A percentile compares a stretch with the other conserved stretches of the same genome.
phyloP scores from a whole-genome alignment of 148 eudicot species.

The Polygonum maritimum region DNA sequence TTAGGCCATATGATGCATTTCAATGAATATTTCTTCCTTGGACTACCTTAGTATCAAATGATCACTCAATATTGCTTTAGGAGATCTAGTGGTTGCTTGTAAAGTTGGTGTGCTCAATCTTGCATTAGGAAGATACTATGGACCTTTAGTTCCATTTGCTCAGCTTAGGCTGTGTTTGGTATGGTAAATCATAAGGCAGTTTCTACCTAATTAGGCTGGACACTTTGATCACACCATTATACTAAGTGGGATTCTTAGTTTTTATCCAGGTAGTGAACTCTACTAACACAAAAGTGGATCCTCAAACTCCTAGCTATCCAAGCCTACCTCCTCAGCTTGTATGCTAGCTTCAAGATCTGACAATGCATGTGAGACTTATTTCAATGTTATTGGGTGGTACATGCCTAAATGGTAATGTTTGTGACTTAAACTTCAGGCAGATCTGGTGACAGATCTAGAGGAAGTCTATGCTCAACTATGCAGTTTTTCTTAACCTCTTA shows the following conservation, averaged over 20 bases:
- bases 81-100: neutral
- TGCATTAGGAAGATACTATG: neutral
- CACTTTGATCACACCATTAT: neutral
- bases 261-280: slow-evolving; percentile 34
- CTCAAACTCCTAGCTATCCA: slow-evolving; percentile 34
- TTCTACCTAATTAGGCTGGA: neutral
- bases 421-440: slow-evolving; percentile 27
- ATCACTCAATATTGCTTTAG: no score
- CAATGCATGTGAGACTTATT: slow-evolving; percentile 30
- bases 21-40: neutral
- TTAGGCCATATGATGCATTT: neutral
- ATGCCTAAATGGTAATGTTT: neutral
- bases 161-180: neutral
- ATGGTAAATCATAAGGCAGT: neutral
- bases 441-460: slow-evolving; percentile 43
- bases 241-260: neutral
- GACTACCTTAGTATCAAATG: no score
- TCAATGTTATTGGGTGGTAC: neutral
- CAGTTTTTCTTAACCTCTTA: neutral
- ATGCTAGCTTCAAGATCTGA: slow-evolving; percentile 40
- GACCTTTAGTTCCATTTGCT: neutral
- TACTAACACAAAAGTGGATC: slow-evolving; percentile 28
- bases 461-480: slow-evolving; percentile 47
- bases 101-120: neutral
- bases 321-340: slow-evolving; percentile 36